phyloP scores from a whole-genome alignment of 306 rosid genomes.

The Vigna radiata region DNA sequence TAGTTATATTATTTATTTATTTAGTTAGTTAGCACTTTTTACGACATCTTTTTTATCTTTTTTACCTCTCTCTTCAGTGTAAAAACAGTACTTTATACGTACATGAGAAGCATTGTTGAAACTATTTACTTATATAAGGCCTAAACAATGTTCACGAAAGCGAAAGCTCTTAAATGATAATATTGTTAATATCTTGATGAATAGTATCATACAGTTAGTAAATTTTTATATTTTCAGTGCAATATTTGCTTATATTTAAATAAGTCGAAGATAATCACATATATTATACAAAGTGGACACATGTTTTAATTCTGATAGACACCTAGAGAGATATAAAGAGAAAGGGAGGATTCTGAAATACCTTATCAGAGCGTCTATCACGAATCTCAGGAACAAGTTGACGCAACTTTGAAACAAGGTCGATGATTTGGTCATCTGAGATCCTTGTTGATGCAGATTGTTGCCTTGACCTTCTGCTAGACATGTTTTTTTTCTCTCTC shows the following conservation, averaged over 20 bases:
- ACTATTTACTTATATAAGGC: neutral
- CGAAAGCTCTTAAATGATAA: neutral
- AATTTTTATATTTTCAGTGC: neutral
- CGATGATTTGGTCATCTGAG: constrained; percentile 95
- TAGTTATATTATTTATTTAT: neutral
- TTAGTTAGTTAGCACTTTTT: neutral
- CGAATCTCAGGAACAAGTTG: constrained; percentile 98
- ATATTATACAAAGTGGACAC: neutral
- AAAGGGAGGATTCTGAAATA: constrained; percentile 9
- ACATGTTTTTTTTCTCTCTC: constrained; percentile 48
- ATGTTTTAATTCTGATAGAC: too few relatives aligned
- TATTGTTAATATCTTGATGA: neutral
- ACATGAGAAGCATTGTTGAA: neutral
- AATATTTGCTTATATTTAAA: neutral
- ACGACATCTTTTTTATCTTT: neutral
- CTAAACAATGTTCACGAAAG: constrained; percentile 3
- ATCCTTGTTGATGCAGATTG: constrained; percentile 69
- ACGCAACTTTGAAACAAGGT: constrained; percentile 92
- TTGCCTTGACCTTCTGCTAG: constrained; percentile 94
- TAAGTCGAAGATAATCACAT: neutral
- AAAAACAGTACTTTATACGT: neutral
- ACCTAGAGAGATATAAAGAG: neutral
- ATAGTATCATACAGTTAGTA: neutral
- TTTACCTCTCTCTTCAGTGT: neutral
- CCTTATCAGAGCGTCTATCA: constrained; percentile 89